A percentile compares a stretch with the other conserved stretches of the same genome.
Evolutionary conservation across 2,329 filamentous ascomycete species (phyloP).

Genomic region (Pseudocercospora pini-densiflorae): DNA sequence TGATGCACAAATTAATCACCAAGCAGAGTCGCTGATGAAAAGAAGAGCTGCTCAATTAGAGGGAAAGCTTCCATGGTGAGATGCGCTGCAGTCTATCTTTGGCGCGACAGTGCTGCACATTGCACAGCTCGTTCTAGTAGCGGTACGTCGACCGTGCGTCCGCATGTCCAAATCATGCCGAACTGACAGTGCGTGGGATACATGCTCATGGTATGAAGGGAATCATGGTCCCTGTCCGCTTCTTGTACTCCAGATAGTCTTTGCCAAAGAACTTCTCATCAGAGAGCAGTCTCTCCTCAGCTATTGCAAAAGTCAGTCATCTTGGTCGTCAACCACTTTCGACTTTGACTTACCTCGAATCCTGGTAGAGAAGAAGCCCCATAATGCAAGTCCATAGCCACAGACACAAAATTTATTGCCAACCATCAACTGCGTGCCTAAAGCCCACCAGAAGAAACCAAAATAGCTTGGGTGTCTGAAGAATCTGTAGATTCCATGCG

Average conservation of each 20-base stretch:
- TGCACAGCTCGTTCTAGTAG: neutral
- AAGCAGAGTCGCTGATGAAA: neutral
- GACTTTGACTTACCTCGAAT: slow-evolving; percentile 60
- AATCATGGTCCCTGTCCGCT: slow-evolving; percentile 75
- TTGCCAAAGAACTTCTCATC: slow-evolving; percentile 85
- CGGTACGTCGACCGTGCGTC: neutral
- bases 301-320: slow-evolving; percentile 1
- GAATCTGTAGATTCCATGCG: slow-evolving; percentile 74
- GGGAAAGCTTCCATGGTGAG: too few species aligned
- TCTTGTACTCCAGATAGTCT: slow-evolving; percentile 76
- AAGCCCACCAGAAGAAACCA: slow-evolving; percentile 97
- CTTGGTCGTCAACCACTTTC: neutral
- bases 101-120: too few species aligned
- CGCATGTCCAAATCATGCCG: neutral
- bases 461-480: slow-evolving; percentile 93
- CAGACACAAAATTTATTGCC: slow-evolving; percentile 81
- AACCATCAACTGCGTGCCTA: slow-evolving; percentile 90
- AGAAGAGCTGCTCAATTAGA: too few species aligned
- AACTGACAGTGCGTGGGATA: neutral
- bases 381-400: slow-evolving; percentile 75
- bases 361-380: slow-evolving; percentile 79
- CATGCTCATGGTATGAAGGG: slow-evolving; percentile 65
- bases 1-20: too few species aligned
- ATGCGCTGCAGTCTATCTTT: neutral
- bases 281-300: slow-evolving; percentile 46